Evolutionary conservation across 306 rosid species (phyloP), one percentile per base, ranked within the genome.

Genomic region (Cucumis melo): DNA sequence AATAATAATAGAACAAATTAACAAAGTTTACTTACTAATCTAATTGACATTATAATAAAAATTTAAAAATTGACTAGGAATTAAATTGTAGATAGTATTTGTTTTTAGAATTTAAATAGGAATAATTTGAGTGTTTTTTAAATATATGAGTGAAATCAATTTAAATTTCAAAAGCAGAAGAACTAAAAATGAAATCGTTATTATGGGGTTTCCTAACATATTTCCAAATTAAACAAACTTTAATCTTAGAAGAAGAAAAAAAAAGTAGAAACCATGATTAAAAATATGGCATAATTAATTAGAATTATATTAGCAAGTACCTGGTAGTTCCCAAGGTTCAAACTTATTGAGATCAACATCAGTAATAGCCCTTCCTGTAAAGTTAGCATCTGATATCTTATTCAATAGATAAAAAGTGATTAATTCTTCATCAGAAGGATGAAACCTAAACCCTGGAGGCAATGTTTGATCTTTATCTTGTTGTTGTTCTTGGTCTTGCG

Each of bases 281-380:
- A n/a, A 10, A 0, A 4, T 48, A 48, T 15, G 6, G 15, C 2
- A 42, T 42, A 46, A 46, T 46, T 42, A 46, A 46, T 46, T 46
- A 46, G 53, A 60, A 32, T 32, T 32, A 32, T 32, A 32, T 32
- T 32, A 13, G 58, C n/a, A 9, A 24, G 1, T 76, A 94, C 98
- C 98, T 72, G 98, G 98, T 5, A 94, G 96, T n/a, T 94, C 98
- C 97, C 98, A 94, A 5, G 98, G 98, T 73, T 94, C 98, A 51
- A 85, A 88, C 68, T 94, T 94, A 83, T 91, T 94, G 84, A 94
- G 98, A 84, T 93, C 97, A 38, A 93, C 93, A 76, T 93, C 98
- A 21, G 84, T 84, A 19, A 93, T 63, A 10, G 98, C 98, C 65
- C 80, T 87, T 9, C 84, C 94, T 11, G 97, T 85, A 73, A 91